Evolutionary conservation across 768 basidiomycete species (phyloP).

Genomic region (Exsudoporus frostii): DNA sequence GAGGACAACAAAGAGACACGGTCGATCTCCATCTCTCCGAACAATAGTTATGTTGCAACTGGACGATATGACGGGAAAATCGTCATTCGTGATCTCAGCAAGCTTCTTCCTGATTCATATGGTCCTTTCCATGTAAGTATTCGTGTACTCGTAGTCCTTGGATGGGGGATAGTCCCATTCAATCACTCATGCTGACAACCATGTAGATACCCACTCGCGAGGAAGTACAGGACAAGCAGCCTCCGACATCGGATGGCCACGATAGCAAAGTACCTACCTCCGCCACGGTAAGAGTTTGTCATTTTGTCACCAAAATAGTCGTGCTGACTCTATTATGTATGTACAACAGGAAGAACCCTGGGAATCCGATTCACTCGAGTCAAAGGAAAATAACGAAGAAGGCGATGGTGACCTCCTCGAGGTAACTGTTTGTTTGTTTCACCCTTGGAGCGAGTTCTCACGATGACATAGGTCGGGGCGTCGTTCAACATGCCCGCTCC

Average conservation of each 20-base stretch:
- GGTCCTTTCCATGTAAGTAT: neutral
- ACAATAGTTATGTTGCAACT: neutral
- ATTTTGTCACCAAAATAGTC: neutral
- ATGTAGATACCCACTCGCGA: neutral
- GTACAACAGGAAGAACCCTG: neutral
- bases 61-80: neutral
- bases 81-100: neutral
- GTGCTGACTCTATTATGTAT: neutral
- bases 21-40: neutral
- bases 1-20: neutral
- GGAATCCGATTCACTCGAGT: too few species aligned
- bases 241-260: neutral
- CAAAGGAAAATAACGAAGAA: neutral
- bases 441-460: neutral
- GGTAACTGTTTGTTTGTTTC: neutral
- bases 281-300: neutral
- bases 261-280: neutral
- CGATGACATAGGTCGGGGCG: neutral
- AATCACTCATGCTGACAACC: neutral
- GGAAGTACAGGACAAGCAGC: neutral
- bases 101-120: neutral
- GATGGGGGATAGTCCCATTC: neutral
- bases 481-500: neutral
- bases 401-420: neutral
- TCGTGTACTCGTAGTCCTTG: neutral